Evolutionary conservation across 257 asterid genomes (phyloP).

Genomic region (Leonotis leonurus): DNA sequence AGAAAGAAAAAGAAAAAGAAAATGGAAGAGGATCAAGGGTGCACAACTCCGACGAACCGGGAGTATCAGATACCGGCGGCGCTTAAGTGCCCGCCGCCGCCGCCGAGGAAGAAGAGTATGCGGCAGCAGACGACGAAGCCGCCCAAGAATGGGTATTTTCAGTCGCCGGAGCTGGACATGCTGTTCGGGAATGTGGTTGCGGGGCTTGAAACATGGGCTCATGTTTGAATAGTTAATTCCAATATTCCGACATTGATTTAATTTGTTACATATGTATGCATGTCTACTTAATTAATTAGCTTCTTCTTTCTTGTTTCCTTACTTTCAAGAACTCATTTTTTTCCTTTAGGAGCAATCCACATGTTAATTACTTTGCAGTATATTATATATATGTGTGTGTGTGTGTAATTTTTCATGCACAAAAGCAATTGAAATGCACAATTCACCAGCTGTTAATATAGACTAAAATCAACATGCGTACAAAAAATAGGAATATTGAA

Average conservation of each 20-base stretch:
- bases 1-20: neutral
- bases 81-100: slow-evolving; percentile 54
- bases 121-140: slow-evolving; percentile 22
- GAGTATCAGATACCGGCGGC: slow-evolving; percentile 37
- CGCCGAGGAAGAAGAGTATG: slow-evolving; percentile 47
- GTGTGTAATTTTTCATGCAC: too few relatives aligned
- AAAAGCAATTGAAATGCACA: too few relatives aligned
- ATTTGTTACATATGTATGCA: neutral
- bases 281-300: neutral
- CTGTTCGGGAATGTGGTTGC: slow-evolving; percentile 25
- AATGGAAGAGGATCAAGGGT: slow-evolving; percentile 46
- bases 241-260: neutral
- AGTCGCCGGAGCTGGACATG: slow-evolving; percentile 48
- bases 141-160: slow-evolving; percentile 48
- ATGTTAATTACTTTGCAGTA: too few relatives aligned
- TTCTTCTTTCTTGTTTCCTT: neutral
- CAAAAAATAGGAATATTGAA: too few relatives aligned
- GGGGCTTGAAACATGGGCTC: slow-evolving; percentile 12
- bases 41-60: slow-evolving; percentile 55
- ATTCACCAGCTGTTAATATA: neutral
- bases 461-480: too few relatives aligned
- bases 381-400: neutral
- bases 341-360: too few relatives aligned
- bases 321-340: too few relatives aligned
- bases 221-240: neutral